These are phyloP conservation scores for Balamuthia mandrillaris DNA, from an alignment of 208 protist species.

Conservation along the genomic window DNA sequence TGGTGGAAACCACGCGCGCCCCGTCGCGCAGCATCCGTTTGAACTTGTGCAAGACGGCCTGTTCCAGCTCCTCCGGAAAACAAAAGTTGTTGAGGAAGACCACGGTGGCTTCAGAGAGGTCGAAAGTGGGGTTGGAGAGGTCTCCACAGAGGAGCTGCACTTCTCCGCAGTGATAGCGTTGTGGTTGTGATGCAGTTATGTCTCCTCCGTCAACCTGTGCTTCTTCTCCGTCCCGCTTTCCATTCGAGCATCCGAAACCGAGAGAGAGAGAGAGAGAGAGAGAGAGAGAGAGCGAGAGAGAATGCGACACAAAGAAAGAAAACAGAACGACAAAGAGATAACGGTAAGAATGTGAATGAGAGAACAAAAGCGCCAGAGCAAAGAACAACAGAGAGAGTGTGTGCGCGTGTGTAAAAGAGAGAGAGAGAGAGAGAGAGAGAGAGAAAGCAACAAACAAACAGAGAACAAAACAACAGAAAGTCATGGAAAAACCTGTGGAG, in stretches of 20 bases:
- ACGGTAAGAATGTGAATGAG: no score
- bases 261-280: neutral
- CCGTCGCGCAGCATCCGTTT: neutral
- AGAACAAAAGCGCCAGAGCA: neutral
- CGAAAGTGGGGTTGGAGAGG: neutral
- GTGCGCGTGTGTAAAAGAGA: neutral
- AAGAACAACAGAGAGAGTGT: neutral
- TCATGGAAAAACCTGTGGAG: no score
- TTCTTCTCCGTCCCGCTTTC: no score
- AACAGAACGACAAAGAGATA: neutral
- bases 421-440: neutral
- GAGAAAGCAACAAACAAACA: no score
- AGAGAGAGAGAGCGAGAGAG: neutral
- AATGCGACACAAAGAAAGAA: neutral
- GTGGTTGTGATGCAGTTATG: no score
- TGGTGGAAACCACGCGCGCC: neutral
- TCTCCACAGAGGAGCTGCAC: conserved; percentile 14
- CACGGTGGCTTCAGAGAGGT: neutral
- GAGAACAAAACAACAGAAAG: neutral
- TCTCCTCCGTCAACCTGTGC: no score
- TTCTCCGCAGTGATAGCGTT: no score
- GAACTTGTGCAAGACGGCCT: neutral
- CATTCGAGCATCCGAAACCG: neutral
- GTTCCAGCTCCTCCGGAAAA: neutral
- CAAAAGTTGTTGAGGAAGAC: conserved; percentile 28